Conservation (phyloP, 148 eudicot species). For the Persicaria maculosa region DNA sequence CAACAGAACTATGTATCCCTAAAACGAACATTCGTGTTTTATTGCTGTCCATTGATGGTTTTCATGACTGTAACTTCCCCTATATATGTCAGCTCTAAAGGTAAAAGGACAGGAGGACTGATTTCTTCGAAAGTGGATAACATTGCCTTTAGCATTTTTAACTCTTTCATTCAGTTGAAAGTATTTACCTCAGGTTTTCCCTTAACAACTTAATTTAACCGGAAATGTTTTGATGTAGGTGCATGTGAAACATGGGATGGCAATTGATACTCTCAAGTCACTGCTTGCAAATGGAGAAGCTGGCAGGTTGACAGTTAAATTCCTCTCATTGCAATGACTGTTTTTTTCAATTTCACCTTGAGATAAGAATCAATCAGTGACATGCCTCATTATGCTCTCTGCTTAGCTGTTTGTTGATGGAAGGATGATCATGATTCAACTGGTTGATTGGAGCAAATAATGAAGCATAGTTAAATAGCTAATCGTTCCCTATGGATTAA, state of each 20-base stretch:
- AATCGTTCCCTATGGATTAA: background rate
- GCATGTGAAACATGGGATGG: constrained; percentile 61
- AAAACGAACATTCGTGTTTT: background rate
- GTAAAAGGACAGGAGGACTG: background rate
- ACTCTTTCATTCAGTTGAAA: background rate
- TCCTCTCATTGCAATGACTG: background rate
- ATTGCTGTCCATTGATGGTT: background rate
- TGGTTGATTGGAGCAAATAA: background rate
- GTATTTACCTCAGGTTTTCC: background rate
- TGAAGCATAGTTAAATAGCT: too few relatives aligned
- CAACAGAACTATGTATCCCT: background rate
- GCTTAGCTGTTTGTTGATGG: background rate
- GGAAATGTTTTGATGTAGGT: constrained; percentile 28
- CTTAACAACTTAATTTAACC: background rate
- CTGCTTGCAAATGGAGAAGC: constrained; percentile 75
- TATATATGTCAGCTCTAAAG: background rate
- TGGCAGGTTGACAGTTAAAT: constrained; percentile 47
- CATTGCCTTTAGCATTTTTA: background rate
- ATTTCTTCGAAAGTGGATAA: background rate
- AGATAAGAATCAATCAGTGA: background rate
- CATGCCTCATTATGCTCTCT: background rate
- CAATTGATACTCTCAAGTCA: constrained; percentile 51
- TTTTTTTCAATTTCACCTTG: background rate
- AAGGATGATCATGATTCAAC: background rate
- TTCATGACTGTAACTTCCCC: background rate